Evolutionary conservation across 1,139 yeast species (phyloP).

Genomic region (Yamadazyma songkhlaensis): DNA sequence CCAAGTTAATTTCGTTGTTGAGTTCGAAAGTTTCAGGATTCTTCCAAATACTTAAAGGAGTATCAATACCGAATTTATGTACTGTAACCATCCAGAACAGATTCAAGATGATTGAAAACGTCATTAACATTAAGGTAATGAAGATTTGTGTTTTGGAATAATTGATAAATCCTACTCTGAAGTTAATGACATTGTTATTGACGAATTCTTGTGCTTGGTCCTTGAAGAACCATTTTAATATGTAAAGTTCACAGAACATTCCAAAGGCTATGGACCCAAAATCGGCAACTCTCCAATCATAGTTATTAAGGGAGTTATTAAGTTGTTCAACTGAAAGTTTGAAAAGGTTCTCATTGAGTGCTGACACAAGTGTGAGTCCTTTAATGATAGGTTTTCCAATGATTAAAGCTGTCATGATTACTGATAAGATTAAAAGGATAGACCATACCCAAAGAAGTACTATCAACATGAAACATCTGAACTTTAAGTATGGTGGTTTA

Average conservation of each 20-base stretch:
- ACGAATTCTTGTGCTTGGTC: no score
- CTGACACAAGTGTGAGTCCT: slow-evolving; percentile 2
- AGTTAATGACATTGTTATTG: no score
- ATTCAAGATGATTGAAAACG: slow-evolving; percentile 14
- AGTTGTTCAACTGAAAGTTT: not conserved
- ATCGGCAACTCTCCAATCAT: slow-evolving; percentile 25
- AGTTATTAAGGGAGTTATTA: not conserved
- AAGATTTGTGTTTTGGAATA: not conserved
- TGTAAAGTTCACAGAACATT: slow-evolving; percentile 15
- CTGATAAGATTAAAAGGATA: slow-evolving; percentile 41
- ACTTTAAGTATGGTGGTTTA: slow-evolving; percentile 75
- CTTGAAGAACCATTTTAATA: slow-evolving; percentile 14
- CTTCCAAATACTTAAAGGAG: slow-evolving; percentile 17
- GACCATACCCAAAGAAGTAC: slow-evolving; percentile 71
- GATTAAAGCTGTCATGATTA: slow-evolving; percentile 31
- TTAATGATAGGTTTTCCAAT: slow-evolving; percentile 39
- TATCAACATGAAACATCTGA: slow-evolving; percentile 56
- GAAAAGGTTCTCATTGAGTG: not conserved
- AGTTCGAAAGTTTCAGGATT: slow-evolving; percentile 3
- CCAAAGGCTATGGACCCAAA: slow-evolving; percentile 24
- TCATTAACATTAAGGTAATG: slow-evolving; percentile 7
- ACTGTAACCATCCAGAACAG: slow-evolving; percentile 20
- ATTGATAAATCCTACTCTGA: no score
- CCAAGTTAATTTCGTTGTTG: slow-evolving; percentile 7
- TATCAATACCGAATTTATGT: slow-evolving; percentile 25